Evolutionary conservation across 2,329 filamentous ascomycete species (phyloP), one percentile per base, ranked within the genome.

Genomic region (Rhynchosporium agropyri): DNA sequence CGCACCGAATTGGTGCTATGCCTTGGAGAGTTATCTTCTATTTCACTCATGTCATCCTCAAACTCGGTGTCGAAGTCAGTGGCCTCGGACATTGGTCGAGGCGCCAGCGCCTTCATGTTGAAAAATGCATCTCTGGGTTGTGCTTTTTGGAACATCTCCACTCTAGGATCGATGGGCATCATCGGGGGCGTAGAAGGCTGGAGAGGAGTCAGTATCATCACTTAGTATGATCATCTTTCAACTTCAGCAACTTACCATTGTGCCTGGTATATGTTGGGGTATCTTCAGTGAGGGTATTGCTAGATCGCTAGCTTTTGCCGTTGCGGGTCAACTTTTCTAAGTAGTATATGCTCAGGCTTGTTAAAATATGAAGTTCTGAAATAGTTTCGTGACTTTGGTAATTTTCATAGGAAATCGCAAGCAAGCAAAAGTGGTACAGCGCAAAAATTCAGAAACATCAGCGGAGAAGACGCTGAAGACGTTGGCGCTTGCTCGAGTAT

Each of bases 31-130:
- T 86, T 86, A 48, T 89, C 85, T 66, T 83, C 77, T 56, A 82
- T 78, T 38, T 81, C 80, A 58, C 72, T 74, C n/a, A 71, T 74
- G 50, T 79, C 77, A 55, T 90, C 87, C 67, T 92, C 90, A 64
- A 83, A 80, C 59, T 94, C 90, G 46, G 89, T 91, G 71, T 92
- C 90, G 73, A 89, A 87, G 71, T 92, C 89, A 28, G 90, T 94
- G 49, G 88, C 84, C 64, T 90, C 82, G 43, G 90, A 93, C 43
- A 84, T 76, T 45, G 89, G 89, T 63, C 89, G 82, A 60, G 79
- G 78, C 76, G 80, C 65, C 65, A 74, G 71, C 63, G 83, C 80
- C 71, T 82, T 84, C 65, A 83, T 76, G 69, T 81, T 81, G 76
- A 90, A 89, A 74, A 90, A 86, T 20, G 85, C 77, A 75, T 86